A percentile compares a stretch with the other conserved stretches of the same genome.
Evolutionary conservation across 306 rosid species (phyloP).

Genomic region (Acacia crassicarpa): DNA sequence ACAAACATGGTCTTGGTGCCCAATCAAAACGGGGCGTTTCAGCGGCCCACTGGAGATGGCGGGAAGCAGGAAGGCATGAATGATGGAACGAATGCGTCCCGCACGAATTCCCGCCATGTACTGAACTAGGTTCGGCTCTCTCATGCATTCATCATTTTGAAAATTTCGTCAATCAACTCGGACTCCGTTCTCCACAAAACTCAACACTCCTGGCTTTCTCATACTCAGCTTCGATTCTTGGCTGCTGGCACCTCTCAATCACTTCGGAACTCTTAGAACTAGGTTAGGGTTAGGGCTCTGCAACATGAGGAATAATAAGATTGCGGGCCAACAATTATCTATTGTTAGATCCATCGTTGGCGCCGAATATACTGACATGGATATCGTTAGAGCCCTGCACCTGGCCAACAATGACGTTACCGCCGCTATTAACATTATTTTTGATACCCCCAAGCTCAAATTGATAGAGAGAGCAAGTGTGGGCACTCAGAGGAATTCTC

Average conservation of each 20-base stretch:
- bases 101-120: constrained; percentile 33
- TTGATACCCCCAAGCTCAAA: constrained; percentile 55
- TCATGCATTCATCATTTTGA: background rate
- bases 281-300: constrained; percentile 46
- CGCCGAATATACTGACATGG: constrained; percentile 79
- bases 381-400: constrained; percentile 85
- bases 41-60: constrained; percentile 30
- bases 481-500: constrained; percentile 23
- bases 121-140: background rate
- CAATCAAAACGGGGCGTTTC: background rate
- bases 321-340: constrained; percentile 62
- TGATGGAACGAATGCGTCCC: constrained; percentile 13
- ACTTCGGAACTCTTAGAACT: background rate
- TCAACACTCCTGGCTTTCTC: background rate
- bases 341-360: constrained; percentile 81
- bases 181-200: too few species aligned
- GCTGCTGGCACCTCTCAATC: background rate
- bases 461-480: constrained; percentile 27
- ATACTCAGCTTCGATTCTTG: background rate
- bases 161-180: background rate
- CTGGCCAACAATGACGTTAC: constrained; percentile 87
- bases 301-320: constrained; percentile 70
- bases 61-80: constrained; percentile 33
- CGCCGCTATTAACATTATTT: constrained; percentile 86
- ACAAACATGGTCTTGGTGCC: too few species aligned